Evolutionary conservation across 2,329 filamentous ascomycete species (phyloP), one percentile per base, ranked within the genome.

Genomic region (Metarhizium sp.): DNA sequence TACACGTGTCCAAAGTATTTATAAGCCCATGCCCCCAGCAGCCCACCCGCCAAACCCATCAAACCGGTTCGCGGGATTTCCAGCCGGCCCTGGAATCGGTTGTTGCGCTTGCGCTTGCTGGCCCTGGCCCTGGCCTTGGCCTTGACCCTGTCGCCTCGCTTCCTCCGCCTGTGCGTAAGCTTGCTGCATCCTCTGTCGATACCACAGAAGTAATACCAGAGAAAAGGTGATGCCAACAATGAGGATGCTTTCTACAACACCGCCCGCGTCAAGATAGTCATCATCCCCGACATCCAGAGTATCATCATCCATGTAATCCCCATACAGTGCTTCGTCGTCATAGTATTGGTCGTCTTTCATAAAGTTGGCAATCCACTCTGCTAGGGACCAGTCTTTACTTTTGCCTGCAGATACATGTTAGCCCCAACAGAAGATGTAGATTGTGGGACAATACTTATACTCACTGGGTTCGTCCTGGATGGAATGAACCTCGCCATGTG

Each of bases 381-480:
- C 80, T 20, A 95, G 76, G 0, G 89, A 90, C 76, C 88, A 88
- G 49, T 88, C 79, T 61, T 90, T 87, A 66, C 79, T 85, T 1
- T 78, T 76, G 57, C 82, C 88, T 91, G 62, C 36, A 52, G 1
- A 14, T 5, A 16, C 29, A 6, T 58, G 60, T 75, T 64, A 75
- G 66, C 57, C 51, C 20, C 4, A 29, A 40, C 6, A 13, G 20
- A 7, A 3, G 38, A 34, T 13, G 30, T 10, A 18, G 8, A 13
- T 5, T 20, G 18, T 20, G 32, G 20, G 34, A 11, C 14, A 42
- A 1, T 20, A 70, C 82, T 75, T 80, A 1, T 20, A 70, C 82
- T 75, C 80, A 92, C 89, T 80, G 63, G 88, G 87, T 59, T 96
- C 92, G 60, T 95, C 90, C 63, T 89, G 86, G 51, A 97, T 97